A percentile compares a stretch with the other conserved stretches of the same genome.
Conservation (phyloP, 805 yeast species). For the Torulaspora delbrueckii region DNA sequence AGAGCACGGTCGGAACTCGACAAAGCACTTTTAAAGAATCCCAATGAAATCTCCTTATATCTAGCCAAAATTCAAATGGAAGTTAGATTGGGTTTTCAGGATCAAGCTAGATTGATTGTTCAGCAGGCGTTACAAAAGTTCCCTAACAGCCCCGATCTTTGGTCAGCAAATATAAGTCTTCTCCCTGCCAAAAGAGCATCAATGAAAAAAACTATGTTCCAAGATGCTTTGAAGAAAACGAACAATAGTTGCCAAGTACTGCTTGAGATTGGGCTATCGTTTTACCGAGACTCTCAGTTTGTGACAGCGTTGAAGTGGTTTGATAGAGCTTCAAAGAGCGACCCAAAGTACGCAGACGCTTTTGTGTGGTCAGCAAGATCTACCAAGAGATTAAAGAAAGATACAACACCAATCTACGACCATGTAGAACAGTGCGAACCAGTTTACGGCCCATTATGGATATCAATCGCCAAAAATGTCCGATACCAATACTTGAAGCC, state of each 20-base stretch:
- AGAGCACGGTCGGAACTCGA: constrained; percentile 72
- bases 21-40: constrained; percentile 51
- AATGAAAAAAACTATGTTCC: constrained; percentile 51
- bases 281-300: constrained; percentile 61
- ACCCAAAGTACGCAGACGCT: constrained; percentile 62
- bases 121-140: constrained; percentile 54
- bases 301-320: constrained; percentile 69
- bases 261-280: constrained; percentile 57
- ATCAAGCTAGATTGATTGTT: constrained; percentile 51
- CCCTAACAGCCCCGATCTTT: constrained; percentile 56
- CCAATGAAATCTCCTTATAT: constrained; percentile 52
- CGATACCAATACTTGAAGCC: constrained; percentile 41
- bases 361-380: constrained; percentile 65
- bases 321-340: constrained; percentile 56
- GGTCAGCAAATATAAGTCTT: constrained; percentile 55
- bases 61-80: constrained; percentile 57
- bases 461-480: constrained; percentile 44
- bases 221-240: constrained; percentile 68
- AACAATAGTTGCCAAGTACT: constrained; percentile 56
- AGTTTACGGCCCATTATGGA: constrained; percentile 60
- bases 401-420: constrained; percentile 3
- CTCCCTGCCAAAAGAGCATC: constrained; percentile 39
- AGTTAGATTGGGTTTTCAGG: constrained; percentile 40
- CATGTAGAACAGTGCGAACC: constrained; percentile 47
- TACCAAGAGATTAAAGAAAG: constrained; percentile 33